Conservation (phyloP, 768 basidiomycete species). For the Tricholoma hemisulphureum region DNA sequence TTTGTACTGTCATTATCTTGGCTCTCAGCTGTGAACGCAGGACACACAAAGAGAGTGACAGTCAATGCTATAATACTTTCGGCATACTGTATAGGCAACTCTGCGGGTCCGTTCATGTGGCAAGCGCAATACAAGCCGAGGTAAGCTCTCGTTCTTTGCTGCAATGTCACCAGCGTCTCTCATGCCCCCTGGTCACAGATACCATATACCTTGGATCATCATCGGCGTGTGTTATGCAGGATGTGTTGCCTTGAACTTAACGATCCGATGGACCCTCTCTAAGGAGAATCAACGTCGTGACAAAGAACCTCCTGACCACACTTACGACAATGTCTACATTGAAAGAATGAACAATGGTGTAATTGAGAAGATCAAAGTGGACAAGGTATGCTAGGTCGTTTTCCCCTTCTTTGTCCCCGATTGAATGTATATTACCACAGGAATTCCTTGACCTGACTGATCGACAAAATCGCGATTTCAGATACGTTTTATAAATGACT, state of each 20-base stretch:
- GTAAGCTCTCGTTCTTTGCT: conserved; percentile 30
- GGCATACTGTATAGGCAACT: conserved; percentile 65
- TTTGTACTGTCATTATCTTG: conserved; percentile 63
- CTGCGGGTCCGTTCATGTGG: conserved; percentile 80
- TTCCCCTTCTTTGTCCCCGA: neutral
- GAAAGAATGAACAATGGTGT: conserved; percentile 53
- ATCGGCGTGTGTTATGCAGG: conserved; percentile 63
- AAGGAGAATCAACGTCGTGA: conserved; percentile 68
- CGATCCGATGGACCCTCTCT: conserved; percentile 52
- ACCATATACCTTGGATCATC: conserved; percentile 75
- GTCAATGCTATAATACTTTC: conserved; percentile 69
- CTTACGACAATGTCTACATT: conserved; percentile 62
- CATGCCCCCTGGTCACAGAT: conserved; percentile 35
- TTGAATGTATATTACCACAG: conserved; percentile 29
- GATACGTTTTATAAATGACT: conserved; percentile 56
- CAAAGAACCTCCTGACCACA: conserved; percentile 46
- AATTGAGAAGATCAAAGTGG: conserved; percentile 53
- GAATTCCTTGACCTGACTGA: conserved; percentile 76
- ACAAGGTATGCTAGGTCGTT: conserved; percentile 48
- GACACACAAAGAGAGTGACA: conserved; percentile 21
- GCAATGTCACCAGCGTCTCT: neutral
- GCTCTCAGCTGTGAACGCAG: conserved; percentile 54
- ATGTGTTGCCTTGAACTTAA: neutral
- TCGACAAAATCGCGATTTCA: conserved; percentile 66
- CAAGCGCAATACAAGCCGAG: conserved; percentile 63